Evolutionary conservation across 495 filamentous ascomycete genomes (phyloP).

Genomic region (Hyaloscypha hepaticicola): DNA sequence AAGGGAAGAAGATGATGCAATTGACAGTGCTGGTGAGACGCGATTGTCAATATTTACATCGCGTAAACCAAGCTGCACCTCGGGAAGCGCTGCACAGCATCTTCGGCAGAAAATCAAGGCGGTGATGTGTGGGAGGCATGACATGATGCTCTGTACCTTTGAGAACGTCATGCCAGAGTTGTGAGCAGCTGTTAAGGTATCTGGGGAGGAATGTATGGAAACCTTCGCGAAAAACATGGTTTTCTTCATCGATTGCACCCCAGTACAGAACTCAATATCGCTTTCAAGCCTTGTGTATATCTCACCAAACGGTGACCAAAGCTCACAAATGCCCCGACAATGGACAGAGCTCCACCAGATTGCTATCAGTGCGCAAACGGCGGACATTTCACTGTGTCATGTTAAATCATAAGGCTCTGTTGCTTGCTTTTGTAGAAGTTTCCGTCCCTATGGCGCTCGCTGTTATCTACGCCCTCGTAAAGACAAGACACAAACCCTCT

Average conservation of each 20-base stretch:
- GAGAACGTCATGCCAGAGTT: neutral
- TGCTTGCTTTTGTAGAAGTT: neutral
- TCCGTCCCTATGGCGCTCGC: neutral
- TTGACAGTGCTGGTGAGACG: conserved; percentile 1
- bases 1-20: conserved; percentile 3
- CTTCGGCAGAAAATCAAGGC: neutral
- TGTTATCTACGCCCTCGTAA: neutral
- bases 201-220: neutral
- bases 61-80: conserved; percentile 7
- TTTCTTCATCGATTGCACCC: neutral
- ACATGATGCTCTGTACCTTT: neutral
- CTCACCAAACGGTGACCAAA: too few relatives aligned
- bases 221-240: neutral
- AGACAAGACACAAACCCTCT: neutral
- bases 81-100: neutral
- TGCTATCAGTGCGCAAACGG: neutral
- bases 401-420: neutral
- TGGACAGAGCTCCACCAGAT: neutral
- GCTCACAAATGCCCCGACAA: neutral
- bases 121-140: too few relatives aligned
- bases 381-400: neutral
- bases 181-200: neutral
- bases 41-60: conserved; percentile 25
- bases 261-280: neutral
- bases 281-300: neutral